Conservation (phyloP, 768 basidiomycete species). For the Boletus reticulatus region DNA sequence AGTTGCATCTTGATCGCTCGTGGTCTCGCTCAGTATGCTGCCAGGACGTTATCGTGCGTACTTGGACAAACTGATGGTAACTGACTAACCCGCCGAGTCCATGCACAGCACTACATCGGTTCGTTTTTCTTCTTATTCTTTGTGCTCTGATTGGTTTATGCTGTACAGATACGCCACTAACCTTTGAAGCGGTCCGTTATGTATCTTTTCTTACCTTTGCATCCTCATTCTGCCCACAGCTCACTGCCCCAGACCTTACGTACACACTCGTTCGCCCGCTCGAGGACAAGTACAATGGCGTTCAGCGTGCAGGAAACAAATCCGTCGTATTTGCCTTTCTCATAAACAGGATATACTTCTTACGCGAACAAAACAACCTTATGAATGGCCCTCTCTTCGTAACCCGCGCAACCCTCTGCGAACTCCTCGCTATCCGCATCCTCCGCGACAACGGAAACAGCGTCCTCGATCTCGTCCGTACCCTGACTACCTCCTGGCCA, state of each 20-base stretch:
- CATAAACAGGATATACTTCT: constrained; percentile 82
- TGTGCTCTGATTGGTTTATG: neutral
- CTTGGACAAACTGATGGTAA: neutral
- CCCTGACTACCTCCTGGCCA: constrained; percentile 76
- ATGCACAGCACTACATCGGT: constrained; percentile 67
- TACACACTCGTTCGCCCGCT: constrained; percentile 89
- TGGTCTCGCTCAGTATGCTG: constrained; percentile 7
- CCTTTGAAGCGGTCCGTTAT: constrained; percentile 68
- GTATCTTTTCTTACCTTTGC: neutral
- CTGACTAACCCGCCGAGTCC: constrained; percentile 3
- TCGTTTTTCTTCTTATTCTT: constrained; percentile 8
- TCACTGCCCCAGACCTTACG: constrained; percentile 83
- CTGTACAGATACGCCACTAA: constrained; percentile 73
- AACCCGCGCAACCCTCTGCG: constrained; percentile 81
- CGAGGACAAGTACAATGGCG: constrained; percentile 76
- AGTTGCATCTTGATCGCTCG: neutral
- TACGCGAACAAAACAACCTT: constrained; percentile 67
- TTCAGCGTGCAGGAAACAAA: constrained; percentile 75
- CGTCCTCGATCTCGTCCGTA: constrained; percentile 65
- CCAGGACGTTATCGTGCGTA: constrained; percentile 61
- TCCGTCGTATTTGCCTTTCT: constrained; percentile 87
- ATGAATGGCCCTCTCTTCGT: constrained; percentile 66
- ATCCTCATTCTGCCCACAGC: constrained; percentile 38
- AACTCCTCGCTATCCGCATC: constrained; percentile 81
- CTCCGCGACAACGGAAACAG: constrained; percentile 71